A percentile compares a stretch with the other conserved stretches of the same genome.
These are phyloP conservation scores for Zygoascus meyerae DNA, from an alignment of 1,139 yeast genomes.

Conservation along the genomic window DNA sequence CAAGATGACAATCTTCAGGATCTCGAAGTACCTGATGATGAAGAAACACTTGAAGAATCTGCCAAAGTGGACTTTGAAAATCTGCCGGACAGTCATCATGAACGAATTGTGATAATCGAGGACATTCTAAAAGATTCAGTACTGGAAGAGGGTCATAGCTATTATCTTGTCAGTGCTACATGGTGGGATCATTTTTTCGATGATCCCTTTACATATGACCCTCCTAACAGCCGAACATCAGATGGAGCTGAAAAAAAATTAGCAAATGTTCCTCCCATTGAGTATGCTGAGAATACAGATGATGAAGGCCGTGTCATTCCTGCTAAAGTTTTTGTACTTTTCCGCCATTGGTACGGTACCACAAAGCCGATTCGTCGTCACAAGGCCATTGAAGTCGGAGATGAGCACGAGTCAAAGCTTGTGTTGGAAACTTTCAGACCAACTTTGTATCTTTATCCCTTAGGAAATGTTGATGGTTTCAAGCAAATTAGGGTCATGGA, in stretches of 20 bases:
- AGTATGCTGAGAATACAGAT: conserved; percentile 9
- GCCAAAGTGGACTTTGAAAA: conserved; percentile 2
- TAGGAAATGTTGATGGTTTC: conserved; percentile 12
- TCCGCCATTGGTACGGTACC: conserved; percentile 15
- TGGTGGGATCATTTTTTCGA: conserved; percentile 12
- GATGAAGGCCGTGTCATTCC: conserved; percentile 11
- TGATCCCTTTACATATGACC: background rate
- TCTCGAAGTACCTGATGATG: conserved; percentile 1
- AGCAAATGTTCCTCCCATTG: conserved; percentile 1
- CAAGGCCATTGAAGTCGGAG: conserved; percentile 11
- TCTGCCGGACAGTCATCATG: conserved; percentile 6
- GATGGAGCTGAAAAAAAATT: background rate
- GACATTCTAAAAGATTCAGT: conserved; percentile 1
- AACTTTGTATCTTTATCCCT: conserved; percentile 12
- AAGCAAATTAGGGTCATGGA: conserved; percentile 7
- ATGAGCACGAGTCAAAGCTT: conserved; percentile 5
- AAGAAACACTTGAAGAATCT: background rate
- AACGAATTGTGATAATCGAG: conserved; percentile 6
- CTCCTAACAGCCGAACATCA: background rate
- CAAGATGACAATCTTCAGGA: background rate
- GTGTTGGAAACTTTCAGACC: conserved; percentile 11
- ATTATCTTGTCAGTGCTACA: conserved; percentile 7
- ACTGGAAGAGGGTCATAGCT: conserved; percentile 6
- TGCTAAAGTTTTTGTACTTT: conserved; percentile 8
- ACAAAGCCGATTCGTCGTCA: conserved; percentile 9